These are phyloP conservation scores for Teratosphaeria gauchensis DNA, from an alignment of 2,329 filamentous ascomycete species.

Conservation along the genomic window DNA sequence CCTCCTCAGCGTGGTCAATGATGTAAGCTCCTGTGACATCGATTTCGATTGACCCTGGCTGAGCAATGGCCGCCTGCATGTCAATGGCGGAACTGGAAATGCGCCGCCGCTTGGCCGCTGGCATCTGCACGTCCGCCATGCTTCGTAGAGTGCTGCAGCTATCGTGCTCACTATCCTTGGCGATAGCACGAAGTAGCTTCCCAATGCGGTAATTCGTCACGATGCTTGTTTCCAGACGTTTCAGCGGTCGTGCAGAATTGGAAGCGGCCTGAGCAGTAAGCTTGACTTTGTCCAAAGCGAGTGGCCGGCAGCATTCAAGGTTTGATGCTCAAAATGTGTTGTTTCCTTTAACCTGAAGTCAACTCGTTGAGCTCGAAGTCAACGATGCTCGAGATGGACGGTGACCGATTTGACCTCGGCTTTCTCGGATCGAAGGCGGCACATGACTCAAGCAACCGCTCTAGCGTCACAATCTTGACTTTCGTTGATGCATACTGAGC, in stretches of 20 bases:
- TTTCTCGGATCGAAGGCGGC: background rate
- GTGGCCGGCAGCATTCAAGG: no score
- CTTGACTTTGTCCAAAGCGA: background rate
- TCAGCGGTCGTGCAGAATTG: background rate
- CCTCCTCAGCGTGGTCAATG: conserved; percentile 62
- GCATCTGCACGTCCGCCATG: conserved; percentile 74
- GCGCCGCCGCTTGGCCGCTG: conserved; percentile 28
- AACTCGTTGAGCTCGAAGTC: background rate
- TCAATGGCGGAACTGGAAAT: conserved; percentile 30
- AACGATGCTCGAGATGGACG: background rate
- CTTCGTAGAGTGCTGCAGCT: conserved; percentile 29
- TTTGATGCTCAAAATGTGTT: no score
- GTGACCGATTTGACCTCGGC: background rate
- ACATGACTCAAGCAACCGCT: background rate
- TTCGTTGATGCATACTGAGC: background rate
- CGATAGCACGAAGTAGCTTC: background rate
- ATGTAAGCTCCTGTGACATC: conserved; percentile 97
- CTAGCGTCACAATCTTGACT: background rate
- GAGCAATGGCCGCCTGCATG: conserved; percentile 45
- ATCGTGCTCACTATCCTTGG: background rate
- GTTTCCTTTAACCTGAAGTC: background rate
- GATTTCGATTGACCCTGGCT: conserved; percentile 70
- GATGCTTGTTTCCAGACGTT: background rate
- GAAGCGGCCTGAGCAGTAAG: background rate
- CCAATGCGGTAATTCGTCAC: background rate